phyloP scores from a whole-genome alignment of 1,139 yeast genomes.

The Nakaseomyces delphensis region DNA sequence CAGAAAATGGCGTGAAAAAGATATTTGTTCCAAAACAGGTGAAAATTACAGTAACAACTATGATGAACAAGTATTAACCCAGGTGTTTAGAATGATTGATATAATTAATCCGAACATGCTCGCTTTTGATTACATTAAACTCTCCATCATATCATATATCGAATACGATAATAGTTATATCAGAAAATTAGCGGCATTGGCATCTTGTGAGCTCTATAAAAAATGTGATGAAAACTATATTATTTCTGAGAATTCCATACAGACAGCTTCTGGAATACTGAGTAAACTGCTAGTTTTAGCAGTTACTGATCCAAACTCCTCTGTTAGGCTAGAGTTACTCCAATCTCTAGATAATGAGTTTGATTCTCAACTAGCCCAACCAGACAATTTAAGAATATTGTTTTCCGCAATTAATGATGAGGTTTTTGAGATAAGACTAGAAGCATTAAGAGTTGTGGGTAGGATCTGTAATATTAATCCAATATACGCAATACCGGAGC shows the following conservation, averaged over 20 bases:
- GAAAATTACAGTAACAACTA: conserved; percentile 29
- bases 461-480: conserved; percentile 81
- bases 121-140: conserved; percentile 77
- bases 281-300: conserved; percentile 74
- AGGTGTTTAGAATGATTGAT: conserved; percentile 50
- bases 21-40: conserved; percentile 52
- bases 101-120: conserved; percentile 69
- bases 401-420: conserved; percentile 92
- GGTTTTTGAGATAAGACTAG: conserved; percentile 69
- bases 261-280: conserved; percentile 76
- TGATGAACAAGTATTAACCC: conserved; percentile 30
- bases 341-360: conserved; percentile 63
- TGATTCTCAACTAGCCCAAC: conserved; percentile 90
- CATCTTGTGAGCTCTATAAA: conserved; percentile 71
- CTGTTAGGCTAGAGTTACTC: conserved; percentile 72
- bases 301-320: conserved; percentile 83
- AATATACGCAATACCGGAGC: conserved; percentile 88
- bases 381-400: conserved; percentile 74
- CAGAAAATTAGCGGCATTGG: conserved; percentile 74
- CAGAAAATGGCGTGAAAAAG: conserved; percentile 63
- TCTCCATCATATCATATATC: conserved; percentile 70
- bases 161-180: conserved; percentile 75
- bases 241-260: conserved; percentile 73
- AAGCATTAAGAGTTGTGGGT: conserved; percentile 75
- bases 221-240: conserved; percentile 66